phyloP scores from a whole-genome alignment of 148 eudicot genomes.

The Vaccinium myrtillus region DNA sequence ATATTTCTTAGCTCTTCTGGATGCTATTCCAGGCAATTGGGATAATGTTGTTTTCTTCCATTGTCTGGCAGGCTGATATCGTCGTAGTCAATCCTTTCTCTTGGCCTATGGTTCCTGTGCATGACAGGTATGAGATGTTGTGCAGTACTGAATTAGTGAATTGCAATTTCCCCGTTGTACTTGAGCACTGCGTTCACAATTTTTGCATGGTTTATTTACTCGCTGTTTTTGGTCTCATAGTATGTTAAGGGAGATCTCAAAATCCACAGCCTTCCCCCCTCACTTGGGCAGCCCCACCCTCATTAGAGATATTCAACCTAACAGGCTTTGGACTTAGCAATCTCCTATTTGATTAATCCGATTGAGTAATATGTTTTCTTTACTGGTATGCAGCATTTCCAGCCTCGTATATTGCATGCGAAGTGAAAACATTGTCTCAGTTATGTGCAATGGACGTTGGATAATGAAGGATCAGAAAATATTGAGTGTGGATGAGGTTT shows the following conservation, averaged over 20 bases:
- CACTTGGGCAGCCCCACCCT: not conserved
- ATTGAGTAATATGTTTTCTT: not conserved
- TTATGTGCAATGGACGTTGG: constrained; percentile 93
- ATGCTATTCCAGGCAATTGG: constrained; percentile 4
- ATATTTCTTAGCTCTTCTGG: not conserved
- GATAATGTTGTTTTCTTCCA: constrained; percentile 10
- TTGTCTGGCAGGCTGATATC: constrained; percentile 68
- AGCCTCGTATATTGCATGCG: constrained; percentile 87
- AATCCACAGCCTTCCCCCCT: not conserved
- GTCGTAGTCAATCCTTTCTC: constrained; percentile 70
- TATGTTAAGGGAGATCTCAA: not conserved
- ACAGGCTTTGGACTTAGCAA: not conserved
- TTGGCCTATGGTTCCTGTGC: constrained; percentile 88
- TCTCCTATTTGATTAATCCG: not conserved
- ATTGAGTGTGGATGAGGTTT: constrained; percentile 77
- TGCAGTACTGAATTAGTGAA: not conserved
- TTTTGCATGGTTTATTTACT: no score
- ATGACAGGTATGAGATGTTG: constrained; percentile 58
- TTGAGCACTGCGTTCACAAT: not conserved
- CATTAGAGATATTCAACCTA: not conserved
- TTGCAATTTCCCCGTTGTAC: not conserved
- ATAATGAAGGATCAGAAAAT: constrained; percentile 86
- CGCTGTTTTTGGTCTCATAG: not conserved
- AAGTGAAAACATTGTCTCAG: constrained; percentile 79
- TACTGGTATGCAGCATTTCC: constrained; percentile 63